Conservation (phyloP, 2,329 filamentous ascomycete genomes). For the Aspergillus ruber region DNA sequence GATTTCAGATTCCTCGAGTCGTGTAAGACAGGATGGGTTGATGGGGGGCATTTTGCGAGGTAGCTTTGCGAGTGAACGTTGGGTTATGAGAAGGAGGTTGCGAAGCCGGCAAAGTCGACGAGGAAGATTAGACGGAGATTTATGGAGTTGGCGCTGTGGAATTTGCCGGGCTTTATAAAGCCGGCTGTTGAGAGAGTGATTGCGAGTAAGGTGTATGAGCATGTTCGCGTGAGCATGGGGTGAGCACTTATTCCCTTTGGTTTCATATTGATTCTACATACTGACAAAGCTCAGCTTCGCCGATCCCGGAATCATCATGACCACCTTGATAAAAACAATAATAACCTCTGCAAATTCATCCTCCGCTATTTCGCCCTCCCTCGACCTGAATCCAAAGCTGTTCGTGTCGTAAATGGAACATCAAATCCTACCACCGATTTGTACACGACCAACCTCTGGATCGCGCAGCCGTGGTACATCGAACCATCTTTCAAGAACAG, state of each 20-base stretch:
- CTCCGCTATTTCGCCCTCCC: conserved; percentile 6
- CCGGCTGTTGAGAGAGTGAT: conserved; percentile 2
- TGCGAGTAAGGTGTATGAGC: conserved; percentile 3
- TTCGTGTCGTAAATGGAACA: conserved; percentile 2
- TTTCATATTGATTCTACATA: background rate
- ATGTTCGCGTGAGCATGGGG: conserved; percentile 5
- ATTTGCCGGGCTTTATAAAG: background rate
- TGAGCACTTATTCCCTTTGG: background rate
- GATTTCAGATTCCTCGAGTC: conserved; percentile 17
- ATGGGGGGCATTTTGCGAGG: conserved; percentile 19
- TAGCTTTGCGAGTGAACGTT: conserved; percentile 6
- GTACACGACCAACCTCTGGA: conserved; percentile 5
- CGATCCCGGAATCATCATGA: background rate
- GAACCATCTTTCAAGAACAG: conserved; percentile 13
- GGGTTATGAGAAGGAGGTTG: conserved; percentile 2
- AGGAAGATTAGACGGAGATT: background rate
- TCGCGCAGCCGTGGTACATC: conserved; percentile 17
- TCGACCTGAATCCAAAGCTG: conserved; percentile 2
- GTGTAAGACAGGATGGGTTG: conserved; percentile 12
- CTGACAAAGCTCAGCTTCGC: background rate
- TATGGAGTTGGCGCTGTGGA: background rate
- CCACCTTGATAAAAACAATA: background rate
- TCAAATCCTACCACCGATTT: conserved; percentile 4
- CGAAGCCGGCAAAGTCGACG: conserved; percentile 5
- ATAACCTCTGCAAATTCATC: conserved; percentile 1